Evolutionary conservation across 495 filamentous ascomycete species (phyloP).

Genomic region (Aspergillus diversus): DNA sequence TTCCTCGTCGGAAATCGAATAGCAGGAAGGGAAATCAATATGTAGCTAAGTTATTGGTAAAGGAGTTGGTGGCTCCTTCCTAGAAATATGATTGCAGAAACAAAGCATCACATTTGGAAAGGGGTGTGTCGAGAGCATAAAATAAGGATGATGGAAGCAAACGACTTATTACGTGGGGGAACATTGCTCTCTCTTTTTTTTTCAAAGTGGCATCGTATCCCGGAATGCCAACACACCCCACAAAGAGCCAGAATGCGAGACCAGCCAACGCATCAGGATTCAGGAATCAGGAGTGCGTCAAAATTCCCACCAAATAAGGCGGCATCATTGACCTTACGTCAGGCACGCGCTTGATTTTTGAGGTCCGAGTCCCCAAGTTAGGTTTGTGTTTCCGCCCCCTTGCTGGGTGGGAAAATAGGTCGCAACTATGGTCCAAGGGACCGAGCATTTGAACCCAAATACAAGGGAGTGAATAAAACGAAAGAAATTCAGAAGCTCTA

Average conservation of each 20-base stretch:
- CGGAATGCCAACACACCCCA: constrained; percentile 4
- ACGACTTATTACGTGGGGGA: background rate
- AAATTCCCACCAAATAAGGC: constrained; percentile 1
- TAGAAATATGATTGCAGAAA: background rate
- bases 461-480: too few relatives aligned
- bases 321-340: constrained; percentile 1
- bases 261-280: background rate
- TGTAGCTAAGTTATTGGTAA: too few relatives aligned
- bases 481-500: too few relatives aligned
- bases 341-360: background rate
- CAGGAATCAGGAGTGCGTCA: background rate
- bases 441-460: too few relatives aligned
- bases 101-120: background rate
- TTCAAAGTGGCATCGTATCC: background rate
- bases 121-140: background rate
- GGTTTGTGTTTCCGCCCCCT: too few relatives aligned
- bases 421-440: too few relatives aligned
- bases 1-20: background rate
- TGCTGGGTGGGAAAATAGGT: too few relatives aligned
- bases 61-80: background rate
- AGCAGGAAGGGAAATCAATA: background rate
- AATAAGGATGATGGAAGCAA: background rate
- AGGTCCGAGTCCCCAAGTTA: background rate
- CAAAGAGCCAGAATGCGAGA: background rate
- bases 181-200: background rate